Evolutionary conservation across 1,139 yeast species (phyloP), one percentile per base, ranked within the genome.

Genomic region (Wickerhamiella infanticola): DNA sequence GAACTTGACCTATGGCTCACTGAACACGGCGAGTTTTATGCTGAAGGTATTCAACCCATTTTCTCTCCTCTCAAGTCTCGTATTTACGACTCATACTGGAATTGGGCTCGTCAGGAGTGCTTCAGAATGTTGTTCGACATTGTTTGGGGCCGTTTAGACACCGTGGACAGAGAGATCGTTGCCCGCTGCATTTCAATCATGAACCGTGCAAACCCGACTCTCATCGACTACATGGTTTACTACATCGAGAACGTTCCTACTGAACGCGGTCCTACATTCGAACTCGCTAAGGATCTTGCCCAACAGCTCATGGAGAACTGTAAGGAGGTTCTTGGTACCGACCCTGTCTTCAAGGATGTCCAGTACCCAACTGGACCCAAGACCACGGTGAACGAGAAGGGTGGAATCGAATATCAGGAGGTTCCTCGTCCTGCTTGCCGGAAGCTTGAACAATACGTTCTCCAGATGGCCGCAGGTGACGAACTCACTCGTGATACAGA

Each of bases 61-160:
- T 90, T 90, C 69, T 83, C 95, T 39, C 74, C 93, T 51, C 75
- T 82, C 68, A 90, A 90, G 70, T 94, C 97, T 37, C 83, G 98
- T 71, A 79, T 82, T 46, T 90, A 90, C 65, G 97, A 90, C 66
- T 86, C 97, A 27, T 86, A 88, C 67, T 90, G 98, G 98, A 93
- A 93, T 67, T 90, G 98, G 98, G 96, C 97, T 41, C 83, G 96
- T 68, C 98, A 90, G 70, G 95, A 93, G 64, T 83, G 93, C 51
- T 70, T 90, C 57, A 79, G 88, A 45, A 81, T 90, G 86, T 90
- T 85, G 70, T 90, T 77, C 63, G 96, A 90, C 67, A 85, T 90
- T 58, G 85, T 90, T 58, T 93, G 90, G 64, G 98, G 98, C 61
- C 81, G 84, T 55, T 74, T 90, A 57, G 78, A 80, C 42, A 80